Percentiles rank a stretch among this genome's conserved stretches.
phyloP scores from a whole-genome alignment of 805 yeast genomes.

The Pichia eremophila region DNA sequence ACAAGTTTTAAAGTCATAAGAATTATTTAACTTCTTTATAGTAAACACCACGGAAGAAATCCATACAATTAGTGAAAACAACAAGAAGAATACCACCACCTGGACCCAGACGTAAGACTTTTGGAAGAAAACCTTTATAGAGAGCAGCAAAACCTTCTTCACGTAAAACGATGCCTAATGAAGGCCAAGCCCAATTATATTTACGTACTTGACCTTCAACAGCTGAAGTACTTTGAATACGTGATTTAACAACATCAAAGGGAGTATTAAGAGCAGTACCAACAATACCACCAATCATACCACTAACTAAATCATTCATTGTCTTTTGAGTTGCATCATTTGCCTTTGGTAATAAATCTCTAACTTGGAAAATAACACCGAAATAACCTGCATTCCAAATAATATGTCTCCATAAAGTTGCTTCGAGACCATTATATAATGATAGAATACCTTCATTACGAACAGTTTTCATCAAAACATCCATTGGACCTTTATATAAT shows the following conservation, averaged over 20 bases:
- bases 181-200: conserved; percentile 88
- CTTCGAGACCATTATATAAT: conserved; percentile 88
- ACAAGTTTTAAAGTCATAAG: background rate
- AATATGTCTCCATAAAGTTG: conserved; percentile 95
- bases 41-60: conserved; percentile 67
- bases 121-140: conserved; percentile 94
- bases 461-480: conserved; percentile 66
- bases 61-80: conserved; percentile 93
- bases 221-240: conserved; percentile 72
- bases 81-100: conserved; percentile 98
- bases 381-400: conserved; percentile 98
- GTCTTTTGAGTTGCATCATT: conserved; percentile 65
- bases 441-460: conserved; percentile 72
- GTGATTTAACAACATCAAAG: conserved; percentile 92
- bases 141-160: conserved; percentile 92
- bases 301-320: conserved; percentile 79
- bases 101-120: conserved; percentile 94
- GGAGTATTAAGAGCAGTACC: conserved; percentile 97
- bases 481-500: conserved; percentile 67
- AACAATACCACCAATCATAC: conserved; percentile 92
- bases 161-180: conserved; percentile 59
- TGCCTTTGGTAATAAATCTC: conserved; percentile 71
- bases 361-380: conserved; percentile 85
- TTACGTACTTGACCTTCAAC: conserved; percentile 70
- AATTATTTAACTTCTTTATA: conserved; percentile 18